Evolutionary conservation across 345 rosid genomes (phyloP).

Genomic region (Hibiscus mutabilis): DNA sequence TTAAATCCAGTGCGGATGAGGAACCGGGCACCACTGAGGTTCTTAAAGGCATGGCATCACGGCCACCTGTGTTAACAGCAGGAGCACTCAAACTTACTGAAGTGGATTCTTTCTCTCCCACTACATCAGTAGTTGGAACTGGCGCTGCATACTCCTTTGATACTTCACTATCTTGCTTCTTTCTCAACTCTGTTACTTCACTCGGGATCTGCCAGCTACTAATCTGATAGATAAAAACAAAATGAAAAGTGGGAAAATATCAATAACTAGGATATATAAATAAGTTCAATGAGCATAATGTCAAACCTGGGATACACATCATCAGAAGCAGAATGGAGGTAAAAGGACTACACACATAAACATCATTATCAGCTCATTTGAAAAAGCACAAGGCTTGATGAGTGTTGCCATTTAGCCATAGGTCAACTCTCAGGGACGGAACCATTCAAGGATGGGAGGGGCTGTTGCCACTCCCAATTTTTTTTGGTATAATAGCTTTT

Average conservation of each 20-base stretch:
- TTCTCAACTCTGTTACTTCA: conserved; percentile 70
- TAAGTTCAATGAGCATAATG: neutral
- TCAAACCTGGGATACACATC: neutral
- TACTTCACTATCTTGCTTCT: conserved; percentile 48
- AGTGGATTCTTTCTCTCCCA: conserved; percentile 48
- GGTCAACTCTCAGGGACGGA: no score
- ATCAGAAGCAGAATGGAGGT: neutral
- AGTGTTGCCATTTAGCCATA: neutral
- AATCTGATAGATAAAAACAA: conserved; percentile 37
- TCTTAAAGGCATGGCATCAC: conserved; percentile 66
- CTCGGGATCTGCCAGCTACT: conserved; percentile 96
- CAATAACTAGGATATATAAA: neutral
- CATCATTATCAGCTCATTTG: neutral
- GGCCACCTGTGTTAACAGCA: conserved; percentile 75
- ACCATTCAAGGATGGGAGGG: no score
- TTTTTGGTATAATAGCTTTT: no score
- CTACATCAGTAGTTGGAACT: conserved; percentile 29
- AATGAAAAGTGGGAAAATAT: neutral
- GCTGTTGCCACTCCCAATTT: no score
- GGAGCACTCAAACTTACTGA: conserved; percentile 64
- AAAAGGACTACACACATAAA: neutral
- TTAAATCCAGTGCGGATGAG: conserved; percentile 80
- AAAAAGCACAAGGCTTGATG: neutral
- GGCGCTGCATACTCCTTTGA: conserved; percentile 38
- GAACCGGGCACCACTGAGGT: conserved; percentile 44